Percentiles rank a stretch among this genome's conserved stretches.
These are phyloP conservation scores for Colletotrichum salicis DNA, from an alignment of 2,329 filamentous ascomycete species.

Conservation along the genomic window DNA sequence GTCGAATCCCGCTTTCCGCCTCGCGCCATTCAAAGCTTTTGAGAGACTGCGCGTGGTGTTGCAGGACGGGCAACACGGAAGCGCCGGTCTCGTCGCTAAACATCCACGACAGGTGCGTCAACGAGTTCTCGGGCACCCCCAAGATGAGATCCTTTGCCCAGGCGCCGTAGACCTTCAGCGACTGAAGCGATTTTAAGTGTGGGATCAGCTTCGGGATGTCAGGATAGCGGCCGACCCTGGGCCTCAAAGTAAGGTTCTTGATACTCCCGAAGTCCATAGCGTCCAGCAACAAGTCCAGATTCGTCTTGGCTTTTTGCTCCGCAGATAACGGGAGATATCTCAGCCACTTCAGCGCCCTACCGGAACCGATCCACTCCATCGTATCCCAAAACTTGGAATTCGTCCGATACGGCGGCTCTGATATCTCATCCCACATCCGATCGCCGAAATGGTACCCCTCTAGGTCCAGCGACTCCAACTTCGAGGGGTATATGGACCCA, in stretches of 20 bases:
- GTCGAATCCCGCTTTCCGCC: neutral
- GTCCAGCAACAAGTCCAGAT: conserved; percentile 27
- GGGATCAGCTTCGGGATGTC: neutral
- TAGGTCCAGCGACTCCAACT: conserved; percentile 16
- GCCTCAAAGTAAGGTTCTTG: neutral
- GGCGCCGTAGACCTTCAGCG: neutral
- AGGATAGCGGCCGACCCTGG: neutral
- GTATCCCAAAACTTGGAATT: neutral
- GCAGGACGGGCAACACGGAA: neutral
- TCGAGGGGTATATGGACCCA: neutral
- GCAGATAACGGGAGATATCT: neutral
- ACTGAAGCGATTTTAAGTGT: conserved; percentile 2
- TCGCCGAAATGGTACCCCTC: conserved; percentile 21
- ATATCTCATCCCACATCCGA: neutral
- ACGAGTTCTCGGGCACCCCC: neutral
- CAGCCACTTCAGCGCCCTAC: conserved; percentile 5
- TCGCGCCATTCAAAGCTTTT: conserved; percentile 16
- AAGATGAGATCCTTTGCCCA: conserved; percentile 18
- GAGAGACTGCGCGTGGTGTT: conserved; percentile 19
- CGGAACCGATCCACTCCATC: neutral
- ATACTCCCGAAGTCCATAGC: conserved; percentile 26
- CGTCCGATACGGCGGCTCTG: too few relatives aligned
- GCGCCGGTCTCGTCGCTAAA: neutral
- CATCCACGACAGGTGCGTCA: conserved; percentile 17
- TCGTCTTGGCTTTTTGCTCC: conserved; percentile 10